Base-by-base conservation (phyloP, 1,139 yeast genomes). In the Diutina ranongensis region DNA sequence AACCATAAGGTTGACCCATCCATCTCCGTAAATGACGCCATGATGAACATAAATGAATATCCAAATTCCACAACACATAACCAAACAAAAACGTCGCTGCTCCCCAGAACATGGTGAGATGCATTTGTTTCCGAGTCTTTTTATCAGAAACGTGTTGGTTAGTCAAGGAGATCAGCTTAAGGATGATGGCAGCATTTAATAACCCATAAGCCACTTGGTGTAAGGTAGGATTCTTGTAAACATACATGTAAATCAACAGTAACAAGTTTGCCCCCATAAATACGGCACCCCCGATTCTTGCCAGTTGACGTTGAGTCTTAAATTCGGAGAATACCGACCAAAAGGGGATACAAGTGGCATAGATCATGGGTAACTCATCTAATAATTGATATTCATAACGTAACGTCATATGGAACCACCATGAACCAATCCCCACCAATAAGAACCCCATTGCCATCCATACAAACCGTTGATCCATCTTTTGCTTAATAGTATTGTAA, bases 321-420 rank as follows among this genome's bases (percentile, higher is more conserved):
- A 74, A 72, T 60, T 82, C 88, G 46, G 89, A 78, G 57, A 83
- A 84, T 1, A 88, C 80, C 48, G 87, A 80, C 87, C 97, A 94
- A 52, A 86, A 82, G 0, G 97, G 97, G 27, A 92, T 81, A 54
- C 96, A 88, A 1, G 97, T 92, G 34, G 96, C 97, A 63, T 92
- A 92, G 51, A 92, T 86, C 98, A 92, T 92, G 40, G 98, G 98
- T 57, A 92, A 71, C 63, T 92, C 98, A 64, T 92, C 98, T 61
- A 92, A 71, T 50, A 92, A 64, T 65, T 92, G 98, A 65, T 76
- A 92, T 60, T 83, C 88, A 62, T 88, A 89, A 51, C 77, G 71
- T 54, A 92, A 70, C 5, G 97, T 89, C 97, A 92, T 92, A 62
- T 92, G 98, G 67, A 92, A 92, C 54, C 87, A 67, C 94, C 97